Evolutionary conservation across 768 basidiomycete species (phyloP).

Genomic region (Phylloporus arenicola): DNA sequence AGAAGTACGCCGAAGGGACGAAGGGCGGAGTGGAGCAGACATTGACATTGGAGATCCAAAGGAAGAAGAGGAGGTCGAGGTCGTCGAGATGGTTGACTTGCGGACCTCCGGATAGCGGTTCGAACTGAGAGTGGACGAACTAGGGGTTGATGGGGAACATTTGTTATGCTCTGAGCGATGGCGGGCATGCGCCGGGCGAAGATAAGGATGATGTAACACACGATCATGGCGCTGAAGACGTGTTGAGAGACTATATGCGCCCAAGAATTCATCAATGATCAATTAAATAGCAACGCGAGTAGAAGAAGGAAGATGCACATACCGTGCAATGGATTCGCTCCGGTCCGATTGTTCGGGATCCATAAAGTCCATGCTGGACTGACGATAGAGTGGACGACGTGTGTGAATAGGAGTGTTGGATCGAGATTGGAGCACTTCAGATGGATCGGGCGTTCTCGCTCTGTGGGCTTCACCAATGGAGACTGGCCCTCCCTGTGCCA

Average conservation of each 20-base stretch:
- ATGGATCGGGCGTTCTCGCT: slow-evolving; percentile 23
- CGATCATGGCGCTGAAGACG: slow-evolving; percentile 64
- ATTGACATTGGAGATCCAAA: slow-evolving; percentile 35
- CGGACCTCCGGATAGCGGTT: slow-evolving; percentile 27
- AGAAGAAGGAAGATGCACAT: slow-evolving; percentile 25
- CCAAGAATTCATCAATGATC: slow-evolving; percentile 7
- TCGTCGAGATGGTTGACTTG: slow-evolving; percentile 27
- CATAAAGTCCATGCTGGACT: slow-evolving; percentile 88
- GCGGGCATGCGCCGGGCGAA: slow-evolving; percentile 30
- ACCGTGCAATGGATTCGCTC: slow-evolving; percentile 60
- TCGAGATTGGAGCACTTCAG: slow-evolving; percentile 42
- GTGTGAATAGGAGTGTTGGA: slow-evolving; percentile 44
- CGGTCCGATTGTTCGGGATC: slow-evolving; percentile 39
- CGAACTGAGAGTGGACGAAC: slow-evolving; percentile 58
- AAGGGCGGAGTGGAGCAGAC: slow-evolving; percentile 34
- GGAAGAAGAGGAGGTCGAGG: slow-evolving; percentile 28
- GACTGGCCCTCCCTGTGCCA: slow-evolving; percentile 5
- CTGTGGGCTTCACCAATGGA: slow-evolving; percentile 10
- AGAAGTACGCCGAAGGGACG: slow-evolving; percentile 39
- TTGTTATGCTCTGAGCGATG: slow-evolving; percentile 20
- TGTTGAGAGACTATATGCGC: slow-evolving; percentile 50
- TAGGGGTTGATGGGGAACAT: slow-evolving; percentile 49
- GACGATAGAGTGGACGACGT: slow-evolving; percentile 61
- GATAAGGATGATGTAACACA: slow-evolving; percentile 60
- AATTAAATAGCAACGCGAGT: slow-evolving; percentile 2